A percentile compares a stretch with the other conserved stretches of the same genome.
phyloP scores from a whole-genome alignment of 2,329 filamentous ascomycete species.

The Nemania sp. region DNA sequence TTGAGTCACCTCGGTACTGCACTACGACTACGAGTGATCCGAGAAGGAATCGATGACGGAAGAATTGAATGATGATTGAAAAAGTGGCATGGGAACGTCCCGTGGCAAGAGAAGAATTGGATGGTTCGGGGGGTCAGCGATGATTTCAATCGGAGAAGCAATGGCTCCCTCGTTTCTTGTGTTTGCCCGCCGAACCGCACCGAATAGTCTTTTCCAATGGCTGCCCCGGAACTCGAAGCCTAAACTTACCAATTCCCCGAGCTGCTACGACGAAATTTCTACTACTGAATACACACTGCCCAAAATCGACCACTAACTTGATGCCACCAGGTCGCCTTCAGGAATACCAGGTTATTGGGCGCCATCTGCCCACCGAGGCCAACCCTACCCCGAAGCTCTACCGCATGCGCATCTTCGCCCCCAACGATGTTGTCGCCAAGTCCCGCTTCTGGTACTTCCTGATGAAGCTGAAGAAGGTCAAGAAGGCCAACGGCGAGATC shows the following conservation, averaged over 20 bases:
- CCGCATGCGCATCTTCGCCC: constrained; percentile 99
- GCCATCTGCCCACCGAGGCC: constrained; percentile 95
- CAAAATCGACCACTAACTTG: constrained; percentile 43
- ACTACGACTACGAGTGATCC: too few relatives aligned
- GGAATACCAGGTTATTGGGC: constrained; percentile 99
- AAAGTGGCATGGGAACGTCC: not conserved
- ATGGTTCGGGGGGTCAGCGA: too few relatives aligned
- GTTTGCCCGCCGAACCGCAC: not conserved
- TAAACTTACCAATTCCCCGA: too few relatives aligned
- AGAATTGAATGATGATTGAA: not conserved
- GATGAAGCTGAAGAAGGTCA: constrained; percentile 98
- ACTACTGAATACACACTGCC: not conserved
- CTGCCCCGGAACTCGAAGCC: too few relatives aligned
- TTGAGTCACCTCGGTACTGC: not conserved
- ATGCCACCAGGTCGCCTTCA: constrained; percentile 84
- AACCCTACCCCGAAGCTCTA: constrained; percentile 98
- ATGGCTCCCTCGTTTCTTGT: not conserved
- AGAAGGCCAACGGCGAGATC: constrained; percentile 99
- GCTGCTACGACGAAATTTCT: too few relatives aligned
- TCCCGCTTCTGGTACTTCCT: constrained; percentile 99
- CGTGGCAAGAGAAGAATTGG: not conserved
- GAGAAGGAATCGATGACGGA: too few relatives aligned
- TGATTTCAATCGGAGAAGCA: too few relatives aligned
- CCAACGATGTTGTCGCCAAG: constrained; percentile 98
- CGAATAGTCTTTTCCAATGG: not conserved